Evolutionary conservation across 2,329 filamentous ascomycete genomes (phyloP).

Genomic region (Colletotrichum endophyticum): DNA sequence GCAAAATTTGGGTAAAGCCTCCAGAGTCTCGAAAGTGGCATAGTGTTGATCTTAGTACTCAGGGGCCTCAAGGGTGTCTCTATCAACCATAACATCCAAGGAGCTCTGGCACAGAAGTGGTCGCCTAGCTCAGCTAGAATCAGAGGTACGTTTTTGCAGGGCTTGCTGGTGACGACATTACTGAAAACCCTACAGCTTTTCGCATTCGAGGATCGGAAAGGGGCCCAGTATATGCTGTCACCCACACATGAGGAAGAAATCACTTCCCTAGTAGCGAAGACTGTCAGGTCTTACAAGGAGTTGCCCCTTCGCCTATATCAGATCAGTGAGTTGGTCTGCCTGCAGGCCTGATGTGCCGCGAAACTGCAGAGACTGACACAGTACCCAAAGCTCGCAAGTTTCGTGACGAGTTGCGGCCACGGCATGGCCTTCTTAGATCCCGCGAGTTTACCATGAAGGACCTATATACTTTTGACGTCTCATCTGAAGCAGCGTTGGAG

Average conservation of each 20-base stretch:
- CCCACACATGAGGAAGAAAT: slow-evolving; percentile 98
- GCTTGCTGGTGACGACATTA: not conserved
- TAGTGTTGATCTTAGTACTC: slow-evolving; percentile 22
- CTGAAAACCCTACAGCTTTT: slow-evolving; percentile 66
- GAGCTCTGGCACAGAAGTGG: slow-evolving; percentile 83
- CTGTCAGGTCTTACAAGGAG: slow-evolving; percentile 82
- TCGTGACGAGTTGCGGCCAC: slow-evolving; percentile 86
- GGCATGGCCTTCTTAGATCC: slow-evolving; percentile 85
- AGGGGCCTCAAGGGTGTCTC: slow-evolving; percentile 80
- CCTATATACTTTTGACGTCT: slow-evolving; percentile 90
- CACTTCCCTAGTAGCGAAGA: slow-evolving; percentile 76
- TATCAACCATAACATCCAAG: slow-evolving; percentile 87
- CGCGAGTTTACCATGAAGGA: slow-evolving; percentile 99
- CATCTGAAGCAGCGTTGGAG: slow-evolving; percentile 68
- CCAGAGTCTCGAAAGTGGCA: not conserved
- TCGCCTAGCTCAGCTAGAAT: slow-evolving; percentile 72
- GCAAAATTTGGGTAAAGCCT: slow-evolving; percentile 66
- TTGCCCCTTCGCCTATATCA: slow-evolving; percentile 90
- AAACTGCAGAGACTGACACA: not conserved
- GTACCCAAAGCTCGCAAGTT: slow-evolving; percentile 79
- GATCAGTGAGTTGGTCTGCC: slow-evolving; percentile 65
- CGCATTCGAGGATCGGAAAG: slow-evolving; percentile 78
- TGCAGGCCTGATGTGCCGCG: not conserved
- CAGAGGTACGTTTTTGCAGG: slow-evolving; percentile 63
- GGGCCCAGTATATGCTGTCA: slow-evolving; percentile 75